Evolutionary conservation across 2,329 filamentous ascomycete genomes (phyloP).

Genomic region (Coniochaeta prunicola): DNA sequence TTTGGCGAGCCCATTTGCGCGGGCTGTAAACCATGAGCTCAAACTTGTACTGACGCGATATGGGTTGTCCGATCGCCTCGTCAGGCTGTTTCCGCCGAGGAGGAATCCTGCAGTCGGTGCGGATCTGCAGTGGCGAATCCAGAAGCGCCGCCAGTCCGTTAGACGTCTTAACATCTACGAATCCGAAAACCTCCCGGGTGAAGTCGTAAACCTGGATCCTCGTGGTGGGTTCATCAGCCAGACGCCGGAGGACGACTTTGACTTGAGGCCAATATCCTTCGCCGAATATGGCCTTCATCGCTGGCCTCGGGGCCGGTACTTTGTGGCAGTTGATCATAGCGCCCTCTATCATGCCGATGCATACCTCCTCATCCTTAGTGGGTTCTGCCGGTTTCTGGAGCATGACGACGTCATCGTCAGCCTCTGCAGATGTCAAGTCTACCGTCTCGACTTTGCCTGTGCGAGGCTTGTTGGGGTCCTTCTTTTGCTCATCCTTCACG

Average conservation of each 20-base stretch:
- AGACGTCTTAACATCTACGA: constrained; percentile 62
- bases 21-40: constrained; percentile 77
- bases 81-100: constrained; percentile 52
- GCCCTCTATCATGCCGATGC: constrained; percentile 69
- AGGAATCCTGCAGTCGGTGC: constrained; percentile 65
- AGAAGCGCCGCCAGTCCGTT: constrained; percentile 64
- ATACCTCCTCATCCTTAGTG: constrained; percentile 63
- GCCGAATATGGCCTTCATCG: constrained; percentile 49
- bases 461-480: constrained; percentile 25
- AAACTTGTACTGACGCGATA: constrained; percentile 55
- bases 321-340: constrained; percentile 58
- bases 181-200: constrained; percentile 64
- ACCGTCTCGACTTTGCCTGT: constrained; percentile 35
- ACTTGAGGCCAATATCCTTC: constrained; percentile 63
- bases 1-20: constrained; percentile 51
- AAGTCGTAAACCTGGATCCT: constrained; percentile 70
- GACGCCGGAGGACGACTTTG: constrained; percentile 61
- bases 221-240: constrained; percentile 44
- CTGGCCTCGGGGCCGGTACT: constrained; percentile 63
- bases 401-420: constrained; percentile 53
- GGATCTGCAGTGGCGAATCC: constrained; percentile 59
- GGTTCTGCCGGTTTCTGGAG: constrained; percentile 54
- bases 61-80: constrained; percentile 58
- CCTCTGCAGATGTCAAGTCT: constrained; percentile 44
- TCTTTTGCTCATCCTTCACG: constrained; percentile 51